A percentile compares a stretch with the other conserved stretches of the same genome.
Evolutionary conservation across 2,329 filamentous ascomycete genomes (phyloP).

Genomic region (Aspergillus sp.): DNA sequence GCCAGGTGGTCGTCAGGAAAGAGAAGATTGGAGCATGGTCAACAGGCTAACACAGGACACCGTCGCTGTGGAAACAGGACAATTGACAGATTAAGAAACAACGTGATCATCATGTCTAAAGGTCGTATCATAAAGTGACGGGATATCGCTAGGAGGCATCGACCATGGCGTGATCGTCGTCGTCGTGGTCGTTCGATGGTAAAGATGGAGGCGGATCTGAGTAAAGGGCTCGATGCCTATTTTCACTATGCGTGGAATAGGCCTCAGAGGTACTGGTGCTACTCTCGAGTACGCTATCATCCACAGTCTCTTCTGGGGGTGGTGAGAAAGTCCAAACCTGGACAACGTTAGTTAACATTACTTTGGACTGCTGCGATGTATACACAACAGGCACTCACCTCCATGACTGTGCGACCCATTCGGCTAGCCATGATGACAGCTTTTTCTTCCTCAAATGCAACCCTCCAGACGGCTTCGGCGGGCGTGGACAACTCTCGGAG

Average conservation of each 20-base stretch:
- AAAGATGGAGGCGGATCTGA: constrained; percentile 32
- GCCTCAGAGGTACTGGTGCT: constrained; percentile 33
- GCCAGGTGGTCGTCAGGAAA: too few species aligned
- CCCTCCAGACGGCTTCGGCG: constrained; percentile 93
- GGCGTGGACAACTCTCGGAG: constrained; percentile 89
- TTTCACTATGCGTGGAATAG: constrained; percentile 18
- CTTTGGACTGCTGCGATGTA: constrained; percentile 1
- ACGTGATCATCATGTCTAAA: constrained; percentile 13
- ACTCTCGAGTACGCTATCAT: constrained; percentile 29
- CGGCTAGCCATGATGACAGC: constrained; percentile 92
- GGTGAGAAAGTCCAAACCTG: constrained; percentile 96
- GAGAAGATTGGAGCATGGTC: not conserved
- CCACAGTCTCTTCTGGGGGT: constrained; percentile 47
- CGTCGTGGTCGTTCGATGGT: constrained; percentile 25
- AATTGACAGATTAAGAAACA: constrained; percentile 3
- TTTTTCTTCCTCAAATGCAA: constrained; percentile 98
- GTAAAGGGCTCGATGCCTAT: constrained; percentile 24
- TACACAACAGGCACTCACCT: constrained; percentile 62
- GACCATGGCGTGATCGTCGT: constrained; percentile 34
- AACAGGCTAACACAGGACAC: not conserved
- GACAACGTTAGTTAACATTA: constrained; percentile 19
- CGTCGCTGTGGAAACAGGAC: not conserved
- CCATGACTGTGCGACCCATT: constrained; percentile 88
- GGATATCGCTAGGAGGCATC: constrained; percentile 27
- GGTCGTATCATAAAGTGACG: constrained; percentile 1